Evolutionary conservation across 225 moss, liverwort and hornwort genomes (phyloP), one percentile per base, ranked within the genome.

Genomic region (Ulota crispa): DNA sequence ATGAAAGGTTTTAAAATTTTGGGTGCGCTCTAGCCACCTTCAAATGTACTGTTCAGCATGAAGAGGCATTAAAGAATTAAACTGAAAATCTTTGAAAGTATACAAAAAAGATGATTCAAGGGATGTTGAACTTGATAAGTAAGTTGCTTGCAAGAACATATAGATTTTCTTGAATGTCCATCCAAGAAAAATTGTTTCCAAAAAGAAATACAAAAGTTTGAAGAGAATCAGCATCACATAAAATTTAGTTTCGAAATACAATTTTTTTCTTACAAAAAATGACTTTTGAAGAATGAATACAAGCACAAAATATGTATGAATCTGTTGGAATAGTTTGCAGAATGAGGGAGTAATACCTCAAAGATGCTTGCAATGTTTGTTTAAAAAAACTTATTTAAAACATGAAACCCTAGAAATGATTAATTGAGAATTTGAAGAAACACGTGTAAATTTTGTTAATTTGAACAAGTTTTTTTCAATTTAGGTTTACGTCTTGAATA

Each of bases 261-360:
- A 14, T 14, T 45, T 45, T 45, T 43, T 45, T 45, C 45, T 34
- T 0, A 1, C 0, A 0, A 50, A 0, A 26, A 47, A 34, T 26
- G 12, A 19, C 4, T 20, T 53, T 53, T 27, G 3, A 28, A 37
- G 8, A 64, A 28, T 30, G 0, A 21, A 54, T 5, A 7, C 0
- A 9, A 73, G 3, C 20, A 0, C 19, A 37, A 27, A 71, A 12
- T 0, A 20, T 50, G 5, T 0, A 0, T 1, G 0, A 36, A 32
- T 0, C 0, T 11, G 2, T 36, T 21, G 2, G 11, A 52, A 14
- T 15, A 9, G 0, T 4, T 53, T 27, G 32, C 18, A 52, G 34
- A 1, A 2, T 32, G 24, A 26, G 0, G 7, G 4, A 16, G 0
- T 0, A 28, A 41, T 64, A 5, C 11, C 54, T 24, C 16, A 0